Percentiles rank a stretch among this genome's conserved stretches.
Conservation (phyloP, 2,329 filamentous ascomycete species). For the Fusarium tricinctum region DNA sequence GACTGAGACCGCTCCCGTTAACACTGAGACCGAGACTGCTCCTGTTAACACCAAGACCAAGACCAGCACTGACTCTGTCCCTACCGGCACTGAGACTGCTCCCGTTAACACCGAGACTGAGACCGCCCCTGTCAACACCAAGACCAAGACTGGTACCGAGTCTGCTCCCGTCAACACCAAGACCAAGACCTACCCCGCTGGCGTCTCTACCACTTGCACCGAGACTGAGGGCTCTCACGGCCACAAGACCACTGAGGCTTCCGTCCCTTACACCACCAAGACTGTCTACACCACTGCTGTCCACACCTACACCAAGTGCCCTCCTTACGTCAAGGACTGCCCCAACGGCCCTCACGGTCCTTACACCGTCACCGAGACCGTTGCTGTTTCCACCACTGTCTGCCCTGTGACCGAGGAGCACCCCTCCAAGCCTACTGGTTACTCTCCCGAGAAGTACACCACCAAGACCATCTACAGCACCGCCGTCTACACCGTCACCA, state of each 20-base stretch:
- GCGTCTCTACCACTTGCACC: no score
- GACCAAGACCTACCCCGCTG: not conserved
- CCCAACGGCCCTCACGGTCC: constrained; percentile 44
- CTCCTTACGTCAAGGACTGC: constrained; percentile 51
- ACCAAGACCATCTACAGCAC: constrained; percentile 46
- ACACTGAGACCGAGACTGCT: not conserved
- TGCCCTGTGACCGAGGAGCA: constrained; percentile 56
- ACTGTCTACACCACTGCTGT: constrained; percentile 51
- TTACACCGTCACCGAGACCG: constrained; percentile 52
- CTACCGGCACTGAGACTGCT: not conserved
- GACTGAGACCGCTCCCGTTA: constrained; percentile 5
- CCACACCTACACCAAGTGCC: constrained; percentile 51
- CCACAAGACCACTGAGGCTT: constrained; percentile 23
- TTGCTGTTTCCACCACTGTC: constrained; percentile 57
- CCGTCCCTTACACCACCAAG: constrained; percentile 49
- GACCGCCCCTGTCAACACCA: not conserved
- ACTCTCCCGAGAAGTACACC: constrained; percentile 51
- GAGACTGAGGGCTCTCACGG: not conserved
- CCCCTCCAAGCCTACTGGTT: constrained; percentile 41
- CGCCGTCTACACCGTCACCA: constrained; percentile 34
- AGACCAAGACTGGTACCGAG: constrained; percentile 10
- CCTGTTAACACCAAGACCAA: not conserved
- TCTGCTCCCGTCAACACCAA: not conserved
- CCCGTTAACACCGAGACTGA: not conserved
- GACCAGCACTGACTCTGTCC: not conserved